These are phyloP conservation scores for Aspergillus sp. DNA, from an alignment of 2,329 filamentous ascomycete species.

Conservation along the genomic window DNA sequence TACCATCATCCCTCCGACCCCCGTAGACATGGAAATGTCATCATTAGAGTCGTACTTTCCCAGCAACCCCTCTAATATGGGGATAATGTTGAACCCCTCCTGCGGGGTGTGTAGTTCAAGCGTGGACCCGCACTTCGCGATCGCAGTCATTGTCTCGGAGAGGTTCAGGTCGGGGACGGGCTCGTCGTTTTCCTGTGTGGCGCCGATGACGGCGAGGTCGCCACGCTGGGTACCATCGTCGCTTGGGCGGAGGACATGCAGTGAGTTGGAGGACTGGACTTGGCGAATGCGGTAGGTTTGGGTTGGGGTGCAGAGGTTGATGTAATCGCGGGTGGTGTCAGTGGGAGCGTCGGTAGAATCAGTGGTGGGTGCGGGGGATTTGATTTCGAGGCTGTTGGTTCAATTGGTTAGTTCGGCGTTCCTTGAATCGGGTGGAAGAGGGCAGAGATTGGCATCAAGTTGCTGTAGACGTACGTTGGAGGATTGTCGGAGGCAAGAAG, in stretches of 20 bases:
- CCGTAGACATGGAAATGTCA: slow-evolving; percentile 9
- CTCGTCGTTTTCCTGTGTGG: background rate
- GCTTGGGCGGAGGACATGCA: slow-evolving; percentile 56
- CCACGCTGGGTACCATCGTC: slow-evolving; percentile 30
- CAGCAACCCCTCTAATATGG: slow-evolving; percentile 33
- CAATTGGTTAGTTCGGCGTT: background rate
- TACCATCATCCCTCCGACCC: slow-evolving; percentile 24
- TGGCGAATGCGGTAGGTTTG: slow-evolving; percentile 63
- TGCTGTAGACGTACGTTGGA: slow-evolving; percentile 33
- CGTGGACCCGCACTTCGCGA: slow-evolving; percentile 49
- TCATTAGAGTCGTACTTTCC: slow-evolving; percentile 31
- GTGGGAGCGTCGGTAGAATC: slow-evolving; percentile 30
- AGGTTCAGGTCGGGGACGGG: slow-evolving; percentile 21
- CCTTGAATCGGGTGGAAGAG: background rate
- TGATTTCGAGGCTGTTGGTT: slow-evolving; percentile 43
- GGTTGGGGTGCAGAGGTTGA: slow-evolving; percentile 60
- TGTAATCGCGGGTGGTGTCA: slow-evolving; percentile 39
- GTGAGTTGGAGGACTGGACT: slow-evolving; percentile 66
- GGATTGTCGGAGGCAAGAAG: slow-evolving; percentile 53
- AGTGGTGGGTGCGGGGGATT: slow-evolving; percentile 37
- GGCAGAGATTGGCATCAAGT: background rate
- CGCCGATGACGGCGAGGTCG: slow-evolving; percentile 32
- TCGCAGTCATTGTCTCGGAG: slow-evolving; percentile 39
- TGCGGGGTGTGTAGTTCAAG: slow-evolving; percentile 44
- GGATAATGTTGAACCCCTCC: slow-evolving; percentile 34